Percentiles rank a stretch among this genome's conserved stretches.
Evolutionary conservation across 2,329 filamentous ascomycete species (phyloP).

Genomic region (Chrysoporthe deuterocubensis): DNA sequence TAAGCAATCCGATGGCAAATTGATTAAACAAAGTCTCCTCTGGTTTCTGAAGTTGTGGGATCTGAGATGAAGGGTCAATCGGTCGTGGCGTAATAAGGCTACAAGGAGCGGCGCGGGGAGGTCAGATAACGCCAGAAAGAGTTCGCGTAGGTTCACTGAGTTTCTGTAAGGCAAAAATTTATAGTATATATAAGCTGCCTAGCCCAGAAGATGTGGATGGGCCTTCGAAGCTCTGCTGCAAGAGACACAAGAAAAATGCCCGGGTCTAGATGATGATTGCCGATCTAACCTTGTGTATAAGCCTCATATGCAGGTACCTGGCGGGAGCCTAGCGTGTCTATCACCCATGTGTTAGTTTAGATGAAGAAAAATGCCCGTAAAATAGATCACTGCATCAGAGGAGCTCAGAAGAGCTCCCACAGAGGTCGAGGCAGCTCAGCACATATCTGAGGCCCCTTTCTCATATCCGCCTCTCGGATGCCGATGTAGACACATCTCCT

Average conservation of each 20-base stretch:
- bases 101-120: background rate
- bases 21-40: background rate
- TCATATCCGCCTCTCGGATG: constrained; percentile 49
- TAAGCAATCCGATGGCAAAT: background rate
- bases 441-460: constrained; percentile 32
- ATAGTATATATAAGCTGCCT: no score
- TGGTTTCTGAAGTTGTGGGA: no score
- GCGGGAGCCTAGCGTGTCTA: constrained; percentile 6
- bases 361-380: background rate
- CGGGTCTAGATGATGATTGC: no score
- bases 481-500: constrained; percentile 84
- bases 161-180: no score
- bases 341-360: constrained; percentile 14
- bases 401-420: constrained; percentile 61
- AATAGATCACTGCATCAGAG: background rate
- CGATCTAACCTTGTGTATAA: no score
- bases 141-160: no score
- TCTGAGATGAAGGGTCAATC: background rate
- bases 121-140: no score
- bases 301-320: background rate
- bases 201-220: no score
- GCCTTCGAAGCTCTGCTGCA: no score
- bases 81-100: background rate
- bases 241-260: no score
- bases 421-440: constrained; percentile 61